Evolutionary conservation across 1,139 yeast genomes (phyloP).

Genomic region (Candida sanyaensis): DNA sequence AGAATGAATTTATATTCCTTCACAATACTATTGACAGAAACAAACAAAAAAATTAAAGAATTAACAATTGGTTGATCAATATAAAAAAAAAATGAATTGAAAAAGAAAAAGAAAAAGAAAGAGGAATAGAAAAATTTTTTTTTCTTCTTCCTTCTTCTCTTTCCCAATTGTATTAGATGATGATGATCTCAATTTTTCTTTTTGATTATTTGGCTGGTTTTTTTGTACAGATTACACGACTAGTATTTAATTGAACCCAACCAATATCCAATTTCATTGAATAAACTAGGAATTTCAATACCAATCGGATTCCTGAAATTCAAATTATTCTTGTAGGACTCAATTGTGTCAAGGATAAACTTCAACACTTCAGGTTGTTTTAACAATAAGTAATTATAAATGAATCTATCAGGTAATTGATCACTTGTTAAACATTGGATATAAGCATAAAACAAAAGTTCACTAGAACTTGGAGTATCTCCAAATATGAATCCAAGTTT

Average conservation of each 20-base stretch:
- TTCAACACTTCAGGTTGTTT: conserved; percentile 24
- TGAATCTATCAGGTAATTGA: conserved; percentile 47
- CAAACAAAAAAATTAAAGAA: too few relatives aligned
- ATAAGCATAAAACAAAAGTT: conserved; percentile 40
- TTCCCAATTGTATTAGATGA: neutral
- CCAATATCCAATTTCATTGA: conserved; percentile 33
- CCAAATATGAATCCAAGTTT: conserved; percentile 11
- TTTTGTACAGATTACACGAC: neutral
- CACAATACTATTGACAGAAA: neutral
- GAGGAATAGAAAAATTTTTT: neutral
- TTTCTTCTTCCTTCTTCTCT: neutral
- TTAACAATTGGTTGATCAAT: neutral
- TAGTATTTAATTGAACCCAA: conserved; percentile 17
- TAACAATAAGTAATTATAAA: conserved; percentile 30
- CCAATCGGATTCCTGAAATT: conserved; percentile 27
- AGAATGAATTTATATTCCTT: neutral
- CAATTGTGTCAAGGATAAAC: conserved; percentile 5
- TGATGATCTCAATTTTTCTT: neutral
- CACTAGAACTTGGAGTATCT: conserved; percentile 14
- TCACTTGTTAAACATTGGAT: conserved; percentile 32
- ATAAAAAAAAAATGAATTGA: neutral
- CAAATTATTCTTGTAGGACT: neutral
- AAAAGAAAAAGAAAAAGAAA: neutral
- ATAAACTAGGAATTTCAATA: conserved; percentile 34
- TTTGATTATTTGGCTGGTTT: too few relatives aligned